Conservation (phyloP, 495 filamentous ascomycete species). For the Penicillium subrubescens region DNA sequence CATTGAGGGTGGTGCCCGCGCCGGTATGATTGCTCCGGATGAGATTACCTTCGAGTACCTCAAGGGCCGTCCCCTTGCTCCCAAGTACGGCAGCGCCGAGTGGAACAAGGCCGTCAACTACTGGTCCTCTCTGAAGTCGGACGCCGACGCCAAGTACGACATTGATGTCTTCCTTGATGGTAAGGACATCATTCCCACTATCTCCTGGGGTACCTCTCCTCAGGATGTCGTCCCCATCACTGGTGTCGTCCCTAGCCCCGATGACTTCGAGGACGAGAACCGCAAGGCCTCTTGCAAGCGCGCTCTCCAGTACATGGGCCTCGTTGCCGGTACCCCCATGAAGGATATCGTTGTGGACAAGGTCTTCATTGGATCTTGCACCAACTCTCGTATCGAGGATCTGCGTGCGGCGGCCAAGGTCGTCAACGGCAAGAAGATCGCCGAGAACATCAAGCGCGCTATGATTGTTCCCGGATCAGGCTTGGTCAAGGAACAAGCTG, state of each 20-base stretch:
- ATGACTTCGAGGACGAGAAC: constrained; percentile 74
- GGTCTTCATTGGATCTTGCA: constrained; percentile 98
- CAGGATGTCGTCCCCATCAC: constrained; percentile 95
- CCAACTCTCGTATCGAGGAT: constrained; percentile 96
- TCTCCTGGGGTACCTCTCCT: constrained; percentile 96
- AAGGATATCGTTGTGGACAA: constrained; percentile 90
- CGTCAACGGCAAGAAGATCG: constrained; percentile 82
- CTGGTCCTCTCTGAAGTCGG: constrained; percentile 85
- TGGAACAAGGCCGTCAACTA: constrained; percentile 89
- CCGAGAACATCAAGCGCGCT: constrained; percentile 84
- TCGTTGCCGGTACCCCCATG: constrained; percentile 81
- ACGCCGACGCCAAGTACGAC: constrained; percentile 84
- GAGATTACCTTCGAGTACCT: constrained; percentile 94
- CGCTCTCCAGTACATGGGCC: constrained; percentile 95
- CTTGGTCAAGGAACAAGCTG: constrained; percentile 90
- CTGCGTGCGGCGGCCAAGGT: constrained; percentile 83
- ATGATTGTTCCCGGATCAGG: constrained; percentile 97
- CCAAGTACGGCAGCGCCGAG: constrained; percentile 77
- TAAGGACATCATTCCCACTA: constrained; percentile 89
- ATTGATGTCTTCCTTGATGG: constrained; percentile 82
- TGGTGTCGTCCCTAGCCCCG: constrained; percentile 84
- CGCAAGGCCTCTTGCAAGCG: constrained; percentile 78
- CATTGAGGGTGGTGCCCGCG: constrained; percentile 95
- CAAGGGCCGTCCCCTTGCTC: constrained; percentile 84
- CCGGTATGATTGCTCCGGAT: constrained; percentile 95